Evolutionary conservation across 805 yeast genomes (phyloP).

Genomic region (Saccharomyces cerevisiae): DNA sequence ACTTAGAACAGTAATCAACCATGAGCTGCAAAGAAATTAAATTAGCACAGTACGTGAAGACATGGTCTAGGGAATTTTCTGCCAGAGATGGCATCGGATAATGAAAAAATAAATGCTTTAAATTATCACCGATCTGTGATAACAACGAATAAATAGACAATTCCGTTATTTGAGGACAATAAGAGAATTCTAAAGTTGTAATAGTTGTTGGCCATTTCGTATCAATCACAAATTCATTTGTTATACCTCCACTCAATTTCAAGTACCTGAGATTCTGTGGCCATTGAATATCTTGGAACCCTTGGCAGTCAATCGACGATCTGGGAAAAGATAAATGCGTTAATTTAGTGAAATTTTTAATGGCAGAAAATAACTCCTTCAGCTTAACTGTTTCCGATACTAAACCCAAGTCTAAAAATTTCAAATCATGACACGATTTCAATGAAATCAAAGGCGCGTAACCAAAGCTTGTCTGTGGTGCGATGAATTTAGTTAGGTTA

Average conservation of each 20-base stretch:
- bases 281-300: constrained; percentile 47
- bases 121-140: constrained; percentile 53
- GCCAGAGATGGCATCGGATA: constrained; percentile 84
- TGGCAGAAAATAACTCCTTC: constrained; percentile 68
- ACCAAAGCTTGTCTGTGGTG: constrained; percentile 95
- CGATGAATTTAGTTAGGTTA: constrained; percentile 60
- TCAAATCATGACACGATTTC: constrained; percentile 56
- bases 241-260: constrained; percentile 81
- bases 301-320: constrained; percentile 67
- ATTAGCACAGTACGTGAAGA: constrained; percentile 71
- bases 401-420: constrained; percentile 65
- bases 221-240: constrained; percentile 64
- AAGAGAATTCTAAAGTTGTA: constrained; percentile 66
- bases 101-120: constrained; percentile 56
- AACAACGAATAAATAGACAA: constrained; percentile 56
- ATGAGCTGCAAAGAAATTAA: constrained; percentile 55
- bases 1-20: constrained; percentile 63
- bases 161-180: constrained; percentile 73
- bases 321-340: constrained; percentile 83
- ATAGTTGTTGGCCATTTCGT: constrained; percentile 70
- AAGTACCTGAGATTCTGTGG: constrained; percentile 67
- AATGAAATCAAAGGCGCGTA: constrained; percentile 79
- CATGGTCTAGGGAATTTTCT: constrained; percentile 61
- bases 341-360: constrained; percentile 50
- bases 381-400: constrained; percentile 88